Percentiles rank a stretch among this genome's conserved stretches.
These are phyloP conservation scores for Chrysoporthe austroafricana DNA, from an alignment of 2,329 filamentous ascomycete genomes.

Conservation along the genomic window DNA sequence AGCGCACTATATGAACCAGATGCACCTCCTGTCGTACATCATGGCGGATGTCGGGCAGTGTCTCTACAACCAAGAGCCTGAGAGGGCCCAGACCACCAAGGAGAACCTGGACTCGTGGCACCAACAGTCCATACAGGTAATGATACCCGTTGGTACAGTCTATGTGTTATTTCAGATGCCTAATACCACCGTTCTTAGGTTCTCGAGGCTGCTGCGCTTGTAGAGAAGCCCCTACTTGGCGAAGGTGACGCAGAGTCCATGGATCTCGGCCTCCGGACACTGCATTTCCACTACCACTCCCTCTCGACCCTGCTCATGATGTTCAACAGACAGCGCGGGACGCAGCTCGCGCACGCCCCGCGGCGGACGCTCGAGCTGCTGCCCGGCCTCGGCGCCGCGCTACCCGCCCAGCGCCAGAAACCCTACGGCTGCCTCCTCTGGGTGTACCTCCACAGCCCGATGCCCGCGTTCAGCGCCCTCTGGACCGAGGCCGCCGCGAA, in stretches of 20 bases:
- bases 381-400: background rate
- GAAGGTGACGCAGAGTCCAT: background rate
- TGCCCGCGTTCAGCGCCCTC: conserved; percentile 11
- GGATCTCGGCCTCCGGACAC: conserved; percentile 3
- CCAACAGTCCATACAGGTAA: background rate
- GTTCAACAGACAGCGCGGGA: background rate
- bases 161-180: background rate
- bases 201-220: conserved; percentile 18
- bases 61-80: background rate
- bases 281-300: conserved; percentile 10
- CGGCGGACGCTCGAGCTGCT: background rate
- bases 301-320: conserved; percentile 1
- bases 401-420: background rate
- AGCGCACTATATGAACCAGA: conserved; percentile 7
- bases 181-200: conserved; percentile 4
- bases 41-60: conserved; percentile 11
- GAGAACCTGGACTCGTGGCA: conserved; percentile 5
- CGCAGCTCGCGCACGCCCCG: background rate
- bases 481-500: conserved; percentile 8
- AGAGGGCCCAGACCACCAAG: background rate
- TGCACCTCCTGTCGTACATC: conserved; percentile 10
- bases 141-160: too few species aligned
- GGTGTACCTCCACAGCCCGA: background rate
- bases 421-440: conserved; percentile 15
- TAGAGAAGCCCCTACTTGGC: conserved; percentile 18